A percentile compares a stretch with the other conserved stretches of the same genome.
Conservation (phyloP, 139 green algal genomes). For the Deuterostichococcus epilithicus region DNA sequence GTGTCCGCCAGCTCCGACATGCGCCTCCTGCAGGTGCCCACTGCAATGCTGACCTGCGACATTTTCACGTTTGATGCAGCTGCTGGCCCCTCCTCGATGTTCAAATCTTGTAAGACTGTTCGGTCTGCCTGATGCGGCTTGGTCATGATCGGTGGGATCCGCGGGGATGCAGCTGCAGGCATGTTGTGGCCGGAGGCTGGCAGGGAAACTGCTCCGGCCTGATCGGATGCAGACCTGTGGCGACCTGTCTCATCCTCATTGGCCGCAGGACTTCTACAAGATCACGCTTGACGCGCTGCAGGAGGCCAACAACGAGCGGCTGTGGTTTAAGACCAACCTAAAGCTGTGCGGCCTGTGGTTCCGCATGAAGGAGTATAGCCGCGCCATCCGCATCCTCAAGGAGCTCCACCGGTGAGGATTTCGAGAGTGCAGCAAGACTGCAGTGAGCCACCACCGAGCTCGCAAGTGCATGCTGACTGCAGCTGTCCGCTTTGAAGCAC, state of each 20-base stretch:
- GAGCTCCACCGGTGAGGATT: slow-evolving; percentile 78
- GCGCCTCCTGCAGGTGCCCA: slow-evolving; percentile 62
- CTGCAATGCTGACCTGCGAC: too few species aligned
- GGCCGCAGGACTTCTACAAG: slow-evolving; percentile 89
- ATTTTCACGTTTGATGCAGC: too few species aligned
- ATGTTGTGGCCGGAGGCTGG: neutral
- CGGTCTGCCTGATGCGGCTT: too few species aligned
- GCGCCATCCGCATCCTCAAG: slow-evolving; percentile 72
- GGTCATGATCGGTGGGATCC: too few species aligned
- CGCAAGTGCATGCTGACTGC: too few species aligned
- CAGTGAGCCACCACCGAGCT: too few species aligned
- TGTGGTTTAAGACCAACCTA: slow-evolving; percentile 99
- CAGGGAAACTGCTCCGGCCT: neutral
- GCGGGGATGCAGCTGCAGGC: too few species aligned
- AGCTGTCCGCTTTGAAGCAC: too few species aligned
- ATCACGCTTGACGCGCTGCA: slow-evolving; percentile 85
- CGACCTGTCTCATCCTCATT: too few species aligned
- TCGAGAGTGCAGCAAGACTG: too few species aligned
- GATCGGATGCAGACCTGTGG: slow-evolving; percentile 7
- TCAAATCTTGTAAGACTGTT: too few species aligned
- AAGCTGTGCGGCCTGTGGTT: slow-evolving; percentile 94
- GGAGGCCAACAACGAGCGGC: slow-evolving; percentile 88
- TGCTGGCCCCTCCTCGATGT: too few species aligned
- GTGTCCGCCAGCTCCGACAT: slow-evolving; percentile 69
- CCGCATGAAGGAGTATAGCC: slow-evolving; percentile 67